phyloP scores from a whole-genome alignment of 495 filamentous ascomycete genomes.

The Penicillium parvum region DNA sequence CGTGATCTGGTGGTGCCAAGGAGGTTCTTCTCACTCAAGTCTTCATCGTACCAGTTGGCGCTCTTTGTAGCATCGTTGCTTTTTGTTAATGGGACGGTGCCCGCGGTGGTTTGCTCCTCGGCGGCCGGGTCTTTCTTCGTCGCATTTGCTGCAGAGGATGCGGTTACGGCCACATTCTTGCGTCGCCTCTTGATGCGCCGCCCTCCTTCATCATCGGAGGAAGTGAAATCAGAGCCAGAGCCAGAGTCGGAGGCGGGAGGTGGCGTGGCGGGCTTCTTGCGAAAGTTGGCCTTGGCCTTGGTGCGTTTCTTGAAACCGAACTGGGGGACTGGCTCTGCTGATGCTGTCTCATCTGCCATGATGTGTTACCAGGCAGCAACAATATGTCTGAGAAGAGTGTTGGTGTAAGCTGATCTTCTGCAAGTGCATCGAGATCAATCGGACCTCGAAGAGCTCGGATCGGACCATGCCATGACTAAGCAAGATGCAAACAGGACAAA shows the following conservation, averaged over 20 bases:
- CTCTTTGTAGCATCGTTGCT: slow-evolving; percentile 90
- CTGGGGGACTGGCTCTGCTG: slow-evolving; percentile 19
- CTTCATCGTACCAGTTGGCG: slow-evolving; percentile 80
- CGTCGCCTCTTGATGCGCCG: slow-evolving; percentile 72
- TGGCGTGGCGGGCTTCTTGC: slow-evolving; percentile 80
- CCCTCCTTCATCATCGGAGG: slow-evolving; percentile 72
- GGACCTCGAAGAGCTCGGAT: slow-evolving; percentile 9
- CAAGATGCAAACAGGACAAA: slow-evolving; percentile 23
- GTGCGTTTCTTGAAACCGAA: slow-evolving; percentile 79
- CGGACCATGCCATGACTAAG: neutral
- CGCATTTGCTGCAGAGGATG: slow-evolving; percentile 46
- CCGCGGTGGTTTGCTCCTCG: slow-evolving; percentile 55
- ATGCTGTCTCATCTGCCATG: slow-evolving; percentile 17
- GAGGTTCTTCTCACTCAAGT: slow-evolving; percentile 54
- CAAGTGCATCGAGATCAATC: slow-evolving; percentile 9
- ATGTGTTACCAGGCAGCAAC: neutral
- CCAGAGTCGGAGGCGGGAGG: slow-evolving; percentile 58
- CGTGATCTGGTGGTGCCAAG: slow-evolving; percentile 57
- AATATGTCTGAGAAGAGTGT: neutral
- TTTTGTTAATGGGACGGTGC: slow-evolving; percentile 48
- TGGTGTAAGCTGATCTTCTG: neutral
- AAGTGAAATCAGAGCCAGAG: slow-evolving; percentile 65
- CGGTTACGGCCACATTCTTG: slow-evolving; percentile 57
- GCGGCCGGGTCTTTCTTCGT: slow-evolving; percentile 39
- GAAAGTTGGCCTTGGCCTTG: slow-evolving; percentile 70